Conservation (phyloP, 2,329 filamentous ascomycete genomes). For the Neurospora sp. region DNA sequence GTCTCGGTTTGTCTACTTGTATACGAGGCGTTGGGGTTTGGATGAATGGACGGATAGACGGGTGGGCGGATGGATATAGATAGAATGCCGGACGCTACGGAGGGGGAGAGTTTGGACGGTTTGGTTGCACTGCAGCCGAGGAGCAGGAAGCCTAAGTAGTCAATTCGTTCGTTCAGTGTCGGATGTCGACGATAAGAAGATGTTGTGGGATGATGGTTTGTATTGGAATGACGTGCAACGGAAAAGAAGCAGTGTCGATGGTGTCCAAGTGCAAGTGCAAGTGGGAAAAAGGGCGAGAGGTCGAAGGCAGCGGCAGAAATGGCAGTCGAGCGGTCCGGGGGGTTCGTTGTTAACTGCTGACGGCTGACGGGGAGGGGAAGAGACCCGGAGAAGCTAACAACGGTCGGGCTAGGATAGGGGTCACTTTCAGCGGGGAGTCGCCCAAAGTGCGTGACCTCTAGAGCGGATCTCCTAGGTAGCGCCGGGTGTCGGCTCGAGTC, state of each 20-base stretch:
- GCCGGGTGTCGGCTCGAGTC: not conserved
- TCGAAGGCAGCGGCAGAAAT: not conserved
- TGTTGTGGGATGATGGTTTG: not conserved
- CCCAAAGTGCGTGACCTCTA: not conserved
- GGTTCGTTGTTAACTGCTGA: not conserved
- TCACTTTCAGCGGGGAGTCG: not conserved
- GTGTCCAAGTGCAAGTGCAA: not conserved
- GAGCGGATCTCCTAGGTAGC: not conserved
- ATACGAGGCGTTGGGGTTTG: not conserved
- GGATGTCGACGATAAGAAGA: not conserved
- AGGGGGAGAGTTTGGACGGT: not conserved
- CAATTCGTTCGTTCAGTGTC: not conserved
- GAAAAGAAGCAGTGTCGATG: not conserved
- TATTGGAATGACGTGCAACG: not conserved
- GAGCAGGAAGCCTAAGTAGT: not conserved
- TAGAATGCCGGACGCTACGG: not conserved
- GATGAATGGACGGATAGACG: not conserved
- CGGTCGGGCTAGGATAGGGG: not conserved
- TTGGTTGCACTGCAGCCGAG: not conserved
- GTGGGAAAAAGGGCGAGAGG: not conserved
- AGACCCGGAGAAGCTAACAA: not conserved
- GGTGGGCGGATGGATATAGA: not conserved
- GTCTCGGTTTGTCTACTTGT: not conserved
- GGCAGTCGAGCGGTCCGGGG: not conserved
- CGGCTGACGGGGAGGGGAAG: not conserved